phyloP scores from a whole-genome alignment of 73 alveolate genomes.

The Effrenium voratum region DNA sequence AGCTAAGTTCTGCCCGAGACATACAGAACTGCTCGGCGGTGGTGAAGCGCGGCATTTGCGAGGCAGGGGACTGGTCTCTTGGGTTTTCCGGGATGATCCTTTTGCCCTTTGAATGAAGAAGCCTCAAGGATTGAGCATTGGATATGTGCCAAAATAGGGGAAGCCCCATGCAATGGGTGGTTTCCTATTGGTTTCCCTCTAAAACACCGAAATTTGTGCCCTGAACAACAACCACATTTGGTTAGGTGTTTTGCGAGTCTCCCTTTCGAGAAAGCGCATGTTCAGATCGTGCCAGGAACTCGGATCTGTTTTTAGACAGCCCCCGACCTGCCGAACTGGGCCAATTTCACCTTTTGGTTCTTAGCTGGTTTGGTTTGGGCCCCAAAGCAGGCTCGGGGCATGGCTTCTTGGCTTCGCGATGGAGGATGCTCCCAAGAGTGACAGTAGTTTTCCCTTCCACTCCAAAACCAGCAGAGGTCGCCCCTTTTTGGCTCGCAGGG shows the following conservation, averaged over 20 bases:
- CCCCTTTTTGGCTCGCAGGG: background rate
- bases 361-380: background rate
- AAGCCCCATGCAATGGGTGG: background rate
- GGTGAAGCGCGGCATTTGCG: conserved; percentile 54
- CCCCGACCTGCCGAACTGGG: background rate
- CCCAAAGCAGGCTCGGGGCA: background rate
- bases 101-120: background rate
- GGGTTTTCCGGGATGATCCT: background rate
- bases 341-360: background rate
- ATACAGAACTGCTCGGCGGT: conserved; percentile 70
- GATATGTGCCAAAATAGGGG: background rate
- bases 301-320: background rate
- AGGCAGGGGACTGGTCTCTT: background rate
- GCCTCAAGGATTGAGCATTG: background rate
- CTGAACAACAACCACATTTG: background rate
- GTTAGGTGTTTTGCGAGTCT: background rate
- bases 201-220: too few species aligned
- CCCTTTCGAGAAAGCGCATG: background rate
- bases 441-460: background rate
- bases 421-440: background rate
- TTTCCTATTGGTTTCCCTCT: too few species aligned
- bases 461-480: too few species aligned
- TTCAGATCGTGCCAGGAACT: background rate
- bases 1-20: conserved; percentile 21
- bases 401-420: background rate